Conservation (phyloP, 768 basidiomycete genomes). For the Hebeloma cylindrosporum region DNA sequence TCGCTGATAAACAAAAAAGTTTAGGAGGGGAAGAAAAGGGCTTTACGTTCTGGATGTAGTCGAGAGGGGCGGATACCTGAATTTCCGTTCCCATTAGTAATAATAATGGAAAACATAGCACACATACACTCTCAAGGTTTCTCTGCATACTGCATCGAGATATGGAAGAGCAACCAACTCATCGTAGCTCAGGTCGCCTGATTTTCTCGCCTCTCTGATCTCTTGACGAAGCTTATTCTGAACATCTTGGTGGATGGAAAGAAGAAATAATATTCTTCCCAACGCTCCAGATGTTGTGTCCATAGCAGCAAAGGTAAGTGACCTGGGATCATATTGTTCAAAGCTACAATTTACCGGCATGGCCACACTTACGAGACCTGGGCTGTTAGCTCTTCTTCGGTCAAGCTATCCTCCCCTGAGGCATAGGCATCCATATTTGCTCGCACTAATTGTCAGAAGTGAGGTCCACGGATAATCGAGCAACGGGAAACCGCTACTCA, state of each 20-base stretch:
- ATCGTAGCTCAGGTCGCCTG: conserved; percentile 32
- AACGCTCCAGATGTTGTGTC: conserved; percentile 32
- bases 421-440: conserved; percentile 37
- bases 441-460: conserved; percentile 30
- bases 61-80: conserved; percentile 23
- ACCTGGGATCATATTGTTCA: conserved; percentile 28
- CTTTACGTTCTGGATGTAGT: conserved; percentile 19
- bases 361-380: conserved; percentile 31
- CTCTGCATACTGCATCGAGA: conserved; percentile 38
- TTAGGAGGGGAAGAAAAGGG: neutral
- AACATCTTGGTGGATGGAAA: conserved; percentile 28
- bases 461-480: neutral
- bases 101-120: neutral
- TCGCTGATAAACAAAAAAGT: neutral
- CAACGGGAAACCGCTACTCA: conserved; percentile 32
- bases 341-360: conserved; percentile 15
- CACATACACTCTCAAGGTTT: conserved; percentile 37
- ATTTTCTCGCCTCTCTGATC: conserved; percentile 24
- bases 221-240: conserved; percentile 33
- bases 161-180: conserved; percentile 36
- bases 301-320: conserved; percentile 29
- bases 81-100: neutral
- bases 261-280: conserved; percentile 26
- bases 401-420: conserved; percentile 29
- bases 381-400: conserved; percentile 38